Conservation (phyloP, 1,139 yeast species). For the Suhomyces chickasaworum region DNA sequence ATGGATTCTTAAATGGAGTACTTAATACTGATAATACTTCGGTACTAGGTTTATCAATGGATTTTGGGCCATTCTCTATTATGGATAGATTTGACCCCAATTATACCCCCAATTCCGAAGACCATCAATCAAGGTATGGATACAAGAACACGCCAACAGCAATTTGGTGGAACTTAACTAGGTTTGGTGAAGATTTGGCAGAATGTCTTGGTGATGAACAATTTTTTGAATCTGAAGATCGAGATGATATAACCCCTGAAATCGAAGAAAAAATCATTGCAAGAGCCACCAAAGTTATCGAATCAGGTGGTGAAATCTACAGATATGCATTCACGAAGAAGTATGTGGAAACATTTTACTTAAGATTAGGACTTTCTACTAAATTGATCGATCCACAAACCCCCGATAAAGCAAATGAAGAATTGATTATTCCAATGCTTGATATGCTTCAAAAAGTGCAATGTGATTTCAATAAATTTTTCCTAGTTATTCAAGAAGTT, state of each 20-base stretch:
- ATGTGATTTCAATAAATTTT: constrained; percentile 81
- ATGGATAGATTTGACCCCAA: constrained; percentile 81
- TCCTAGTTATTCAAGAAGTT: constrained; percentile 58
- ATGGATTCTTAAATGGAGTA: constrained; percentile 93
- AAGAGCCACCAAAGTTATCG: constrained; percentile 68
- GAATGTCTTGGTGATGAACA: constrained; percentile 72
- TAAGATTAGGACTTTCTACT: constrained; percentile 64
- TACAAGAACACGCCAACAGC: constrained; percentile 82
- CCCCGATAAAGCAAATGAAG: constrained; percentile 42
- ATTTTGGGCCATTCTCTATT: constrained; percentile 93
- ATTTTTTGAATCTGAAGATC: constrained; percentile 43
- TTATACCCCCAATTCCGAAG: constrained; percentile 91
- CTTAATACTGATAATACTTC: constrained; percentile 94
- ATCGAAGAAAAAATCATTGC: constrained; percentile 54
- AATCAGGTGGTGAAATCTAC: constrained; percentile 64
- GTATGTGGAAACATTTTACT: constrained; percentile 61
- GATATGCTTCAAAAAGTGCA: constrained; percentile 61
- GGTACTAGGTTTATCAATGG: constrained; percentile 80
- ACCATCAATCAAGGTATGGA: constrained; percentile 67
- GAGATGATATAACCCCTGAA: constrained; percentile 42
- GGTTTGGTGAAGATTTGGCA: constrained; percentile 82
- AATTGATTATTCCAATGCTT: constrained; percentile 61
- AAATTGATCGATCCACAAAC: constrained; percentile 38
- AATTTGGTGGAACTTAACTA: constrained; percentile 91
- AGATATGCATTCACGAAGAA: constrained; percentile 60